Evolutionary conservation across 2,329 filamentous ascomycete species (phyloP).

Genomic region (Verticillium alfalfae): DNA sequence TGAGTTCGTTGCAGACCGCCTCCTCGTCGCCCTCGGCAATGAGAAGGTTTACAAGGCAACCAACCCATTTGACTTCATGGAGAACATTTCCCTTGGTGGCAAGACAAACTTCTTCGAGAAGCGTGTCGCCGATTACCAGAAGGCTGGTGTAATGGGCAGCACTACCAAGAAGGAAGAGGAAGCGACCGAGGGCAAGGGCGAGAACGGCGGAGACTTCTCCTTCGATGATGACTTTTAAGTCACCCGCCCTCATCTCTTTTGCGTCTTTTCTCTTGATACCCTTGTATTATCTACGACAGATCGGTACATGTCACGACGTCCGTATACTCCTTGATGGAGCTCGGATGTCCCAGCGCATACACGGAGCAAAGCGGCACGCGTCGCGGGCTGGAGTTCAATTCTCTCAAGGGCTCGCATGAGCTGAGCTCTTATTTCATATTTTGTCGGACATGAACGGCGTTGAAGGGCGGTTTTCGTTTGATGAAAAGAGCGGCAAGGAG

Average conservation of each 20-base stretch:
- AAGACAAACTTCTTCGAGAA: constrained; percentile 99
- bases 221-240: constrained; percentile 97
- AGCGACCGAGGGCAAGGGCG: constrained; percentile 42
- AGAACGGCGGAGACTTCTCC: constrained; percentile 72
- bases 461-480: not conserved
- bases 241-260: constrained; percentile 8
- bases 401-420: not conserved
- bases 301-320: not conserved
- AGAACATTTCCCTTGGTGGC: constrained; percentile 96
- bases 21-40: constrained; percentile 89
- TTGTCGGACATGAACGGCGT: constrained; percentile 2
- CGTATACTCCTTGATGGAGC: not conserved
- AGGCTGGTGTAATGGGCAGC: constrained; percentile 96
- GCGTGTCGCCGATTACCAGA: constrained; percentile 98
- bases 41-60: constrained; percentile 85
- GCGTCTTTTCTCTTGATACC: constrained; percentile 11
- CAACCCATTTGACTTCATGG: constrained; percentile 99
- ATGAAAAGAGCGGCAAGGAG: not conserved
- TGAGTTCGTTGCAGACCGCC: constrained; percentile 96
- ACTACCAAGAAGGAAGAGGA: constrained; percentile 66
- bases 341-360: not conserved
- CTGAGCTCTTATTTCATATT: not conserved
- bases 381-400: not conserved
- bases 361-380: not conserved
- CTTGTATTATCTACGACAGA: constrained; percentile 6